Percentiles rank a stretch among this genome's conserved stretches.
phyloP scores from a whole-genome alignment of 768 basidiomycete genomes.

The Boletus vermiculosoides region DNA sequence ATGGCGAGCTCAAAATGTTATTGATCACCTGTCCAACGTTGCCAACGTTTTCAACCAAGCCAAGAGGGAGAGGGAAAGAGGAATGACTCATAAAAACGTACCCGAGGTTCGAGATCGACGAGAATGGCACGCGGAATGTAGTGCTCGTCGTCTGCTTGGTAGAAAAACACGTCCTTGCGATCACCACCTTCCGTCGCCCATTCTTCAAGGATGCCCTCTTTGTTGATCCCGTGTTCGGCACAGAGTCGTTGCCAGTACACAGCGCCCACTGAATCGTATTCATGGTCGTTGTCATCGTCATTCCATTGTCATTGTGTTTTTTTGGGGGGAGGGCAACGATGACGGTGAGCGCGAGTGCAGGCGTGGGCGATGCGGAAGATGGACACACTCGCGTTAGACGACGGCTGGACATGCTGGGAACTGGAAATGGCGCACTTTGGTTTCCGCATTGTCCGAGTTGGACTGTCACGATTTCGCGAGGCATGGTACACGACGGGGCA shows the following conservation, averaged over 20 bases:
- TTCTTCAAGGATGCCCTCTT: conserved; percentile 93
- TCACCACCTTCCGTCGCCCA: conserved; percentile 96
- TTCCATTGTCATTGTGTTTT: neutral
- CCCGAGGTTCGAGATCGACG: conserved; percentile 94
- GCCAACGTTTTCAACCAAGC: too few species aligned
- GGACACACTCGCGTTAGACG: conserved; percentile 2
- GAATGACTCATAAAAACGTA: too few species aligned
- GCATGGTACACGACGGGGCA: conserved; percentile 45
- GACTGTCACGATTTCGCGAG: conserved; percentile 80
- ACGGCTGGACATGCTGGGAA: neutral
- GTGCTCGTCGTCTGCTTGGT: conserved; percentile 99
- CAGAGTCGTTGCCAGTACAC: conserved; percentile 99
- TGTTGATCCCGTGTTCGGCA: conserved; percentile 96
- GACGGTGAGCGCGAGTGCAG: neutral
- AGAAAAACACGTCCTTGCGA: conserved; percentile 99
- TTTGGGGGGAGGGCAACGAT: too few species aligned
- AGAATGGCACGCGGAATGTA: conserved; percentile 97
- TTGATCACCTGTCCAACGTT: conserved; percentile 76
- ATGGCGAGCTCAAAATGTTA: conserved; percentile 85
- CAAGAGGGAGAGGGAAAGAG: too few species aligned
- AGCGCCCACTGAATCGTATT: conserved; percentile 69
- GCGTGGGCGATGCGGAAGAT: neutral
- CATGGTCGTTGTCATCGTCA: neutral
- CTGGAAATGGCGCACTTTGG: conserved; percentile 58
- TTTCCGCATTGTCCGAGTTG: conserved; percentile 93